phyloP scores from a whole-genome alignment of 176 grass and related monocot genomes.

The Oryza longistaminata region DNA sequence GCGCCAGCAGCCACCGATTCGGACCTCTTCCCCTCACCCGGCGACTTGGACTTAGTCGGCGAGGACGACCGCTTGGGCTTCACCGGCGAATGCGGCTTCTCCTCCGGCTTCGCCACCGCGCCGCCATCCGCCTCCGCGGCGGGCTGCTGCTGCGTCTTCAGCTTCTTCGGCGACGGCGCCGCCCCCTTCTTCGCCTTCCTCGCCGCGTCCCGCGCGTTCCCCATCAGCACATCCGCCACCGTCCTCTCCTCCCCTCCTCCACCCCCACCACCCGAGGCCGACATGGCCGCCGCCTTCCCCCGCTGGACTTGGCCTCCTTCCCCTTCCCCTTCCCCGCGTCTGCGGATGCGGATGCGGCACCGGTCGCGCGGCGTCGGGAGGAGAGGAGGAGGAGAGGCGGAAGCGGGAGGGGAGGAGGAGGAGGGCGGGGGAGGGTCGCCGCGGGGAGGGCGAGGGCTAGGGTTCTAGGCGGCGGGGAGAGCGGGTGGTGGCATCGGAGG shows the following conservation, averaged over 20 bases:
- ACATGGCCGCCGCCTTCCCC: conserved; percentile 38
- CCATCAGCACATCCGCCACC: conserved; percentile 93
- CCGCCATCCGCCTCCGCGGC: conserved; percentile 28
- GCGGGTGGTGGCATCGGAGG: background rate
- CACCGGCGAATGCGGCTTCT: conserved; percentile 34
- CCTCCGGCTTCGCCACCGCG: conserved; percentile 26
- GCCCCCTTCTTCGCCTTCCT: conserved; percentile 56
- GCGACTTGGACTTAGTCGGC: conserved; percentile 33
- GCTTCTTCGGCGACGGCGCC: conserved; percentile 61
- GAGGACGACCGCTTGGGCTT: conserved; percentile 47
- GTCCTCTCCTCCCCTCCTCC: conserved; percentile 46
- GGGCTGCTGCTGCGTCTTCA: conserved; percentile 30
- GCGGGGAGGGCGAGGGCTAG: background rate
- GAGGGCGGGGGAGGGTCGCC: no score
- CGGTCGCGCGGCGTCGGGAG: no score
- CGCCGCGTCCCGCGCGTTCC: conserved; percentile 66
- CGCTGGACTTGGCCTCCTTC: background rate
- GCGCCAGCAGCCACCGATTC: conserved; percentile 6
- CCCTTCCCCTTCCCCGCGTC: no score
- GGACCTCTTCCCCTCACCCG: conserved; percentile 29
- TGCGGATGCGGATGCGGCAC: background rate
- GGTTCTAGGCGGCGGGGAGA: background rate
- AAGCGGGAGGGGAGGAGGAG: background rate
- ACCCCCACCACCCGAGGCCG: conserved; percentile 22
- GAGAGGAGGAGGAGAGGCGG: background rate